Percentiles rank a stretch among this genome's conserved stretches.
phyloP scores from a whole-genome alignment of 148 eudicot genomes.

The Salicornia ramosissima region DNA sequence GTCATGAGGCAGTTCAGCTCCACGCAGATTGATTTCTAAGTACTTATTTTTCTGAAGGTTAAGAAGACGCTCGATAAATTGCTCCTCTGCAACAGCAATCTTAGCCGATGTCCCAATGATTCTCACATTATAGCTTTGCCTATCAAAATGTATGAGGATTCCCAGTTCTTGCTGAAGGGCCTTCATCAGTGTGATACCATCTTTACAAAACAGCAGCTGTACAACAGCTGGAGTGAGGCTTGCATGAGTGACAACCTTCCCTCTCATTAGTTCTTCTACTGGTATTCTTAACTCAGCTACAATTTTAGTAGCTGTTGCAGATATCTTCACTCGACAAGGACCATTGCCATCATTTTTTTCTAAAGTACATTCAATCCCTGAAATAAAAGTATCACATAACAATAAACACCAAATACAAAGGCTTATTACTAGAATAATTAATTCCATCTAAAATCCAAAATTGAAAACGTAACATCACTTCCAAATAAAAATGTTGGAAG shows the following conservation, averaged over 20 bases:
- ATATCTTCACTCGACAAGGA: slow-evolving; percentile 61
- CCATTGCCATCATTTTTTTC: slow-evolving; percentile 55
- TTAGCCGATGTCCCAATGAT: slow-evolving; percentile 55
- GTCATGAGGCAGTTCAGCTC: slow-evolving; percentile 51
- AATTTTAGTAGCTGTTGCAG: slow-evolving; percentile 75
- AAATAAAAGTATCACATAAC: slow-evolving; percentile 9
- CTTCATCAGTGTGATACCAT: slow-evolving; percentile 50
- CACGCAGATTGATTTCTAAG: slow-evolving; percentile 69
- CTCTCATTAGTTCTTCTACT: slow-evolving; percentile 72
- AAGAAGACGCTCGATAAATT: slow-evolving; percentile 48
- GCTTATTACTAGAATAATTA: neutral
- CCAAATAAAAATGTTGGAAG: neutral
- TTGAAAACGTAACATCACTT: neutral
- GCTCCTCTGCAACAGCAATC: slow-evolving; percentile 43
- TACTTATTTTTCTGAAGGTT: slow-evolving; percentile 55
- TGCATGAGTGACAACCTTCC: slow-evolving; percentile 50
- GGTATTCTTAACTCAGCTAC: slow-evolving; percentile 79
- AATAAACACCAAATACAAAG: slow-evolving; percentile 22
- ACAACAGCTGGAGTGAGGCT: slow-evolving; percentile 57
- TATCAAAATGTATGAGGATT: slow-evolving; percentile 56
- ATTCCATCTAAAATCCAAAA: neutral
- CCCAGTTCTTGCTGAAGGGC: slow-evolving; percentile 66
- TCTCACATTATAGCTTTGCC: slow-evolving; percentile 48
- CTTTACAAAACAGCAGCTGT: slow-evolving; percentile 55
- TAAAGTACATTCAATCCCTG: slow-evolving; percentile 62